Base-by-base conservation (phyloP, 345 rosid genomes). In the Microcos paniculata region DNA sequence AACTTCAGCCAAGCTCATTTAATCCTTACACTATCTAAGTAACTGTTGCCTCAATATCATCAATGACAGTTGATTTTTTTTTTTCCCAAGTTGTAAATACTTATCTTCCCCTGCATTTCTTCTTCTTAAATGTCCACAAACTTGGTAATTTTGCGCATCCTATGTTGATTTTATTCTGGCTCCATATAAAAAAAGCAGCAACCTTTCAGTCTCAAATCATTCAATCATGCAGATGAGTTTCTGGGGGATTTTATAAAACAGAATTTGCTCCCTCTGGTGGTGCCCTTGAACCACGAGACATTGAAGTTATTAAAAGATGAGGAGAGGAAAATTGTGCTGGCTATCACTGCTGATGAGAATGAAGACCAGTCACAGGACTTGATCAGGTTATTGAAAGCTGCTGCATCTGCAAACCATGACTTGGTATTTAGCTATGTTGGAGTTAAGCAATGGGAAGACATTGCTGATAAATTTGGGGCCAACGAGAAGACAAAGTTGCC, bases 341-440 rank as follows among this genome's bases (percentile, higher is more conserved):
- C 95, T 62, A 84, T 93, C n/a, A 73, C 88, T 78, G 93, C 86
- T 53, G 97, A 96, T 83, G 98, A 92, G 81, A 62, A 79, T 71
- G 94, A 90, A 4, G 94, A 90, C 57, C 85, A 82, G 62, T 77
- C 94, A 23, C 86, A 77, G 68, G 86, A 88, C 53, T 81, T 96
- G 87, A 78, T 80, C 81, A 88, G 85, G 76, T 77, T 86, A 58
- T 66, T 96, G 82, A 96, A 91, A 83, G 93, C 96, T 79, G 97
- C 98, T 77, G 98, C 97, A 79, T 85, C 88, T 79, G 97, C 98
- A 45, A 96, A 96, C 87, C 95, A 91, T 15, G 90, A 96, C 80
- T 82, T 96, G 71, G 90, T 92, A 48, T 96, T 96, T 84, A 94
- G 86, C n/a, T 92, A 88, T 81, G 93, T 91, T 5, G 98, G 98